These are phyloP conservation scores for Cerrena zonata DNA, from an alignment of 1,284 basidiomycete genomes.

Conservation along the genomic window DNA sequence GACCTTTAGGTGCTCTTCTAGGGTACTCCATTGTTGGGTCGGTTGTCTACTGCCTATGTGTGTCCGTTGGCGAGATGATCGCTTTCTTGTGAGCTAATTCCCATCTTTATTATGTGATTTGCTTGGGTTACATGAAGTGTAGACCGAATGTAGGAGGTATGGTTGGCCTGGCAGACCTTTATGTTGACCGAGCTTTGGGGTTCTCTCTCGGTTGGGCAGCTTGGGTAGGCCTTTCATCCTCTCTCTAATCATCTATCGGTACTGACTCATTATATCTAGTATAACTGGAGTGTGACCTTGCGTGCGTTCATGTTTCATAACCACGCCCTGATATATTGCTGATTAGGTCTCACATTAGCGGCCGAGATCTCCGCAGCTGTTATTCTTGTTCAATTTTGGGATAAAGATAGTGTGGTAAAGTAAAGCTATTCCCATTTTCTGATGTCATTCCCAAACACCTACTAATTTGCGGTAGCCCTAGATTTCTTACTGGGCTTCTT, in stretches of 20 bases:
- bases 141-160: slow-evolving; percentile 78
- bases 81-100: slow-evolving; percentile 22
- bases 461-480: slow-evolving; percentile 11
- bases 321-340: background rate
- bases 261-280: slow-evolving; percentile 11
- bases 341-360: slow-evolving; percentile 13
- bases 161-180: slow-evolving; percentile 61
- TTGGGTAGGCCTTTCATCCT: slow-evolving; percentile 19
- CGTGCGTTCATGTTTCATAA: slow-evolving; percentile 22
- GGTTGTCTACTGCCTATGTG: slow-evolving; percentile 36
- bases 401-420: slow-evolving; percentile 12
- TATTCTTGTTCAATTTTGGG: slow-evolving; percentile 22
- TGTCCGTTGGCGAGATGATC: slow-evolving; percentile 30
- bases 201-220: slow-evolving; percentile 29
- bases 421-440: slow-evolving; percentile 1
- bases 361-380: slow-evolving; percentile 26
- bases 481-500: slow-evolving; percentile 16
- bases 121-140: slow-evolving; percentile 15
- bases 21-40: slow-evolving; percentile 54
- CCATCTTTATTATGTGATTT: background rate
- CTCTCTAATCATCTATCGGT: background rate
- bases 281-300: slow-evolving; percentile 28
- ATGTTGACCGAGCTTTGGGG: slow-evolving; percentile 25
- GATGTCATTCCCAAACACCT: background rate
- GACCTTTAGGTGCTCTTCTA: slow-evolving; percentile 56